Evolutionary conservation across 495 filamentous ascomycete genomes (phyloP).

Genomic region (Pseudevernia furfuracea): DNA sequence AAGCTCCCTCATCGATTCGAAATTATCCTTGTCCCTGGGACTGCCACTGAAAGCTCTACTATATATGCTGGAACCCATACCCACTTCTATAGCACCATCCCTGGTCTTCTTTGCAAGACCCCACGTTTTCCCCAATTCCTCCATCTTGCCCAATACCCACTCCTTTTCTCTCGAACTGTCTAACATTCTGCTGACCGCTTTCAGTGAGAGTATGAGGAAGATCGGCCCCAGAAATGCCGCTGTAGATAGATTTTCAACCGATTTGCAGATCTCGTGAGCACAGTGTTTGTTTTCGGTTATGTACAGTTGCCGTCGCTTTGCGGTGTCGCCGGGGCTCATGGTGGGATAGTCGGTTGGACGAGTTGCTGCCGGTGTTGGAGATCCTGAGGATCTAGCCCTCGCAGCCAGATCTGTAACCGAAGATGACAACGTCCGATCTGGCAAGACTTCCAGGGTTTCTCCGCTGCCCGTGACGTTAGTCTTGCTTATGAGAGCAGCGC

Average conservation of each 20-base stretch:
- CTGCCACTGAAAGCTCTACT: background rate
- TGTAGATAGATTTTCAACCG: conserved; percentile 8
- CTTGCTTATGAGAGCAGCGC: background rate
- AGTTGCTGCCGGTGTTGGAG: background rate
- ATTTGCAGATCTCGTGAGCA: conserved; percentile 15
- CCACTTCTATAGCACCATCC: background rate
- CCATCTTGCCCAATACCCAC: conserved; percentile 16
- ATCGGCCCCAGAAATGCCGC: conserved; percentile 16
- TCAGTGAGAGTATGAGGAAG: conserved; percentile 15
- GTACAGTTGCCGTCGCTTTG: conserved; percentile 12
- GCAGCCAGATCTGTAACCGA: background rate
- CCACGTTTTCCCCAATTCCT: conserved; percentile 3
- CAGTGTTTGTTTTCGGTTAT: conserved; percentile 12
- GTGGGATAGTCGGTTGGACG: conserved; percentile 6
- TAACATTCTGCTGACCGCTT: conserved; percentile 5
- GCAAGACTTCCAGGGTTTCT: background rate
- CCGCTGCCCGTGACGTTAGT: background rate
- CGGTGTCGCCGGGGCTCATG: conserved; percentile 1
- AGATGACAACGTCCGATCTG: background rate
- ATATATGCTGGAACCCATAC: background rate
- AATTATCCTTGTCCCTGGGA: background rate
- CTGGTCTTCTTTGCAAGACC: conserved; percentile 2
- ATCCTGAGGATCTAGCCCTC: background rate
- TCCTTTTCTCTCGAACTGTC: conserved; percentile 5
- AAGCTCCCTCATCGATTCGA: background rate